Percentiles rank a stretch among this genome's conserved stretches.
Evolutionary conservation across 805 yeast genomes (phyloP).

Genomic region (Metschnikowia bowlesiae): DNA sequence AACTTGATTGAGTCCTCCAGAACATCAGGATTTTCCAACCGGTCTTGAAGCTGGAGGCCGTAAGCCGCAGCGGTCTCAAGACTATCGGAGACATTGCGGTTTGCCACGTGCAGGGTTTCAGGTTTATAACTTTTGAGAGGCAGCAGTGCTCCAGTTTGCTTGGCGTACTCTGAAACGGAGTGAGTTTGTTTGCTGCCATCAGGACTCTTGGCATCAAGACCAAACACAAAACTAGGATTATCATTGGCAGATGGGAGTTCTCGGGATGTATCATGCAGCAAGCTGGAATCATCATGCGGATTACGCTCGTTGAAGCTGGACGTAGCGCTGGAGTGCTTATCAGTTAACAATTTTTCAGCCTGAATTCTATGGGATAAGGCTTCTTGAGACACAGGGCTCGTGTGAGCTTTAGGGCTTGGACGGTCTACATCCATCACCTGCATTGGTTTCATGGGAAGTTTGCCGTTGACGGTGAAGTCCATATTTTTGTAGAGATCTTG

Average conservation of each 20-base stretch:
- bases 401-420: conserved; percentile 2
- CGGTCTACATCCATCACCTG: conserved; percentile 31
- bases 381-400: not conserved
- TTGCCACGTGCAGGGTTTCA: not conserved
- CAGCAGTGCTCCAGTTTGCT: conserved; percentile 18
- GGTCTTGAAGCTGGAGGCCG: conserved; percentile 22
- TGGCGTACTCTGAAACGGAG: conserved; percentile 23
- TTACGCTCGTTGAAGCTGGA: not conserved
- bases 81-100: conserved; percentile 21
- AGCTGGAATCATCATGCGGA: not conserved
- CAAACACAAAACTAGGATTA: conserved; percentile 17
- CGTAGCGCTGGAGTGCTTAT: not conserved
- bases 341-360: conserved; percentile 3
- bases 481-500: conserved; percentile 28
- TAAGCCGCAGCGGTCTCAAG: conserved; percentile 27
- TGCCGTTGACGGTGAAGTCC: conserved; percentile 42
- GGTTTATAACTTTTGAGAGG: conserved; percentile 21
- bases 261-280: not conserved
- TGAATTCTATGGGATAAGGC: not conserved
- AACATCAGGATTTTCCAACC: conserved; percentile 9
- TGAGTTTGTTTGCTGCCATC: conserved; percentile 10
- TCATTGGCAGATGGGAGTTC: conserved; percentile 5
- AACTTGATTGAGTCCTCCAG: conserved; percentile 7
- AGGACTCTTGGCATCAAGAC: not conserved
- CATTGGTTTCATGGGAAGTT: conserved; percentile 41